Conservation (phyloP, 345 rosid species). For the Eucalyptus sideroxylon region DNA sequence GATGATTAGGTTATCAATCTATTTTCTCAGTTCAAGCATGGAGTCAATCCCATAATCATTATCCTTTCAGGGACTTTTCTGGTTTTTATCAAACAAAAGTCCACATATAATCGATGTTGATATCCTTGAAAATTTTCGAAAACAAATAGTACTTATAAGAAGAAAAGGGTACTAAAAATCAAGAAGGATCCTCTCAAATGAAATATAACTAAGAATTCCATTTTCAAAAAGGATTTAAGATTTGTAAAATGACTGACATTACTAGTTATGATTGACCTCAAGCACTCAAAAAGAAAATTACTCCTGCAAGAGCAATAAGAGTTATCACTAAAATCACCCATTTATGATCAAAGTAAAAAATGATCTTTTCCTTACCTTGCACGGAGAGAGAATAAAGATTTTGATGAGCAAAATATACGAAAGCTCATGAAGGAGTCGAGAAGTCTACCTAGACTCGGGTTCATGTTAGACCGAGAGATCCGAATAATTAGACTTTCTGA, state of each 20-base stretch:
- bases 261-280: background rate
- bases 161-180: background rate
- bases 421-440: background rate
- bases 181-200: background rate
- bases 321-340: background rate
- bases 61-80: no score
- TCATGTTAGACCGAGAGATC: background rate
- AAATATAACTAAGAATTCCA: background rate
- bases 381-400: background rate
- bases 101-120: accelerated
- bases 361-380: background rate
- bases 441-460: background rate
- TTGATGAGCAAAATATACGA: background rate
- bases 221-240: background rate
- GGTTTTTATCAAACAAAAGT: background rate
- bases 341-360: background rate
- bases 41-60: no score
- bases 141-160: background rate
- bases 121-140: background rate
- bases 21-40: no score
- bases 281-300: background rate
- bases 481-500: background rate
- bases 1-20: no score
- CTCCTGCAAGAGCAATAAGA: background rate
- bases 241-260: background rate